Conservation (phyloP, 257 asterid species). For the Salvia hispanica region DNA sequence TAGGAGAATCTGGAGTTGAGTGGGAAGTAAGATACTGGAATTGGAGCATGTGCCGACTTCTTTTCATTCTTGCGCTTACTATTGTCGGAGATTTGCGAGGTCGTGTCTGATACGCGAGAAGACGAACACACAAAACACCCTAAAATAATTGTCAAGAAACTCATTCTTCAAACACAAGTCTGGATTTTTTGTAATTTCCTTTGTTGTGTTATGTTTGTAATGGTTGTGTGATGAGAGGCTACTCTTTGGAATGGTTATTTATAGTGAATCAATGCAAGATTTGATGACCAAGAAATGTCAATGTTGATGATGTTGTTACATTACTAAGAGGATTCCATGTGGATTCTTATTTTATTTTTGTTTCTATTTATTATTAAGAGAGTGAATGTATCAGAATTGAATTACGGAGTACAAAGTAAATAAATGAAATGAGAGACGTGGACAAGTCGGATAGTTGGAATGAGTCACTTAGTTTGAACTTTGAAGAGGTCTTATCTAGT, state of each 20-base stretch:
- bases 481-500: neutral
- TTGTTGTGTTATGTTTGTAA: neutral
- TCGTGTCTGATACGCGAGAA: slow-evolving; percentile 18
- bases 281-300: no score
- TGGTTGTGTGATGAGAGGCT: neutral
- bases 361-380: no score
- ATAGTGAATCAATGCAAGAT: neutral
- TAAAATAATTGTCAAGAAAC: slow-evolving; percentile 19
- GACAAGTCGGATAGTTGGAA: neutral
- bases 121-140: slow-evolving; percentile 33
- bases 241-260: neutral
- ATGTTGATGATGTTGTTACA: no score
- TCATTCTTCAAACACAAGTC: slow-evolving; percentile 16
- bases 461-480: neutral
- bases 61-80: neutral
- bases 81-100: neutral
- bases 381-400: no score
- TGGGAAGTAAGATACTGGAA: slow-evolving; percentile 35
- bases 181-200: no score
- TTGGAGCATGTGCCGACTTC: neutral
- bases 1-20: slow-evolving; percentile 26
- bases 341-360: no score
- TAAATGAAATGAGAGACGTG: neutral
- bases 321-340: no score
- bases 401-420: no score